These are phyloP conservation scores for Mycena belliarum DNA, from an alignment of 768 basidiomycete genomes.

Conservation along the genomic window DNA sequence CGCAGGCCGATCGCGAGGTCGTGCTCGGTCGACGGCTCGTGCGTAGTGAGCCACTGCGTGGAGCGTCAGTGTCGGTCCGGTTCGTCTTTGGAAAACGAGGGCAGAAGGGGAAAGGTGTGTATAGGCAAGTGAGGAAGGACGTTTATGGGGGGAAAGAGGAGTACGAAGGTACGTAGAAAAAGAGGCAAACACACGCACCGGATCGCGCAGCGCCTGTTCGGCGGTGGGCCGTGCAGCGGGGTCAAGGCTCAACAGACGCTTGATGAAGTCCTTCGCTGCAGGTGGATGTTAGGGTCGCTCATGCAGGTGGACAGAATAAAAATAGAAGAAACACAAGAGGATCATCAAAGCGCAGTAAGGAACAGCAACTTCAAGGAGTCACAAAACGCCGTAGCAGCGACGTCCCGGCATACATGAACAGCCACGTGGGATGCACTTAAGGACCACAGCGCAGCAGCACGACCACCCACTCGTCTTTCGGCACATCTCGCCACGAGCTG, in stretches of 20 bases:
- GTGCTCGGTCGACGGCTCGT: slow-evolving; percentile 65
- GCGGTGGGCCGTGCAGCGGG: slow-evolving; percentile 74
- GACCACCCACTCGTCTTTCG: too few species aligned
- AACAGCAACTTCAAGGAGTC: too few species aligned
- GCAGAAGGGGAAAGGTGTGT: background rate
- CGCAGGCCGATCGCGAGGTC: slow-evolving; percentile 75
- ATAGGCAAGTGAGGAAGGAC: too few species aligned
- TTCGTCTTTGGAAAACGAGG: background rate
- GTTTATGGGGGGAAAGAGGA: too few species aligned
- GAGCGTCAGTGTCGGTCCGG: background rate
- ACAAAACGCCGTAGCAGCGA: too few species aligned
- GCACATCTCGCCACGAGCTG: too few species aligned
- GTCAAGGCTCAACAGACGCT: slow-evolving; percentile 66
- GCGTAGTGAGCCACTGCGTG: slow-evolving; percentile 70
- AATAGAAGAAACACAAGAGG: too few species aligned
- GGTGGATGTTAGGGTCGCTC: background rate
- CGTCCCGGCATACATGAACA: too few species aligned
- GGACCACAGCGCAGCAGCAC: too few species aligned
- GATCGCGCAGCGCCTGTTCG: slow-evolving; percentile 63
- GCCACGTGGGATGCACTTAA: too few species aligned
- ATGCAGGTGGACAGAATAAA: too few species aligned
- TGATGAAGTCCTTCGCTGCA: slow-evolving; percentile 85
- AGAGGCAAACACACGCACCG: slow-evolving; percentile 42
- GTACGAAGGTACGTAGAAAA: background rate
- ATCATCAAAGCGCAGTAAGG: too few species aligned